These are phyloP conservation scores for Fusarium temperatum DNA, from an alignment of 2,329 filamentous ascomycete species.

Conservation along the genomic window DNA sequence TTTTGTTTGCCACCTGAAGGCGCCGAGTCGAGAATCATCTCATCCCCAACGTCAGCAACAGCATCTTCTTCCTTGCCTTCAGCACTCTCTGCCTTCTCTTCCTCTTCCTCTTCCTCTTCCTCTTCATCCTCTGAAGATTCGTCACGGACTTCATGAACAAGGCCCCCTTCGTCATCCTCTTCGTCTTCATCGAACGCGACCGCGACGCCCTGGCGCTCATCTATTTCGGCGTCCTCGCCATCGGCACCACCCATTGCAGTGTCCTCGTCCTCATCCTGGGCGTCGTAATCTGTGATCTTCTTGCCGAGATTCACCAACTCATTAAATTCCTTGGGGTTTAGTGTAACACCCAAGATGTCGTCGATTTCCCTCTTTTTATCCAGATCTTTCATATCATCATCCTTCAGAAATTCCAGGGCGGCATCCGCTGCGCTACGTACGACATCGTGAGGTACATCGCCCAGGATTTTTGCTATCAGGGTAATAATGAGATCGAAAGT, in stretches of 20 bases:
- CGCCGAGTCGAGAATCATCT: constrained; percentile 83
- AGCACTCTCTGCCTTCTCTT: constrained; percentile 66
- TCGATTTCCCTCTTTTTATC: constrained; percentile 99
- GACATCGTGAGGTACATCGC: constrained; percentile 91
- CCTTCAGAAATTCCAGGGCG: constrained; percentile 89
- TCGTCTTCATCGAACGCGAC: constrained; percentile 96
- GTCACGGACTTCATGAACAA: constrained; percentile 88
- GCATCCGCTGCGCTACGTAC: constrained; percentile 94
- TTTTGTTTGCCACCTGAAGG: constrained; percentile 56
- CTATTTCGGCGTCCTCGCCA: constrained; percentile 78
- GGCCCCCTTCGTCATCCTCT: constrained; percentile 81
- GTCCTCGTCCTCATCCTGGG: constrained; percentile 93
- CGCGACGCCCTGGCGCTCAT: constrained; percentile 94
- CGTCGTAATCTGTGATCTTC: constrained; percentile 98
- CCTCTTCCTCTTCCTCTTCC: constrained; percentile 44
- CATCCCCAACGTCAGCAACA: constrained; percentile 74
- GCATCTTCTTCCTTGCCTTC: constrained; percentile 61
- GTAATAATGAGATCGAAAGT: constrained; percentile 96
- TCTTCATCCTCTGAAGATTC: constrained; percentile 86
- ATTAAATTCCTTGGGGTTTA: constrained; percentile 93
- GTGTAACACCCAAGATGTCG: constrained; percentile 83
- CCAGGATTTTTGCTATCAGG: constrained; percentile 85
- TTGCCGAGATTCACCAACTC: constrained; percentile 96
- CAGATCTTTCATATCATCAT: constrained; percentile 94
- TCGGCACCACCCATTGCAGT: constrained; percentile 75